Base-by-base conservation (phyloP, 495 filamentous ascomycete genomes). In the Pyrenula massariospora region DNA sequence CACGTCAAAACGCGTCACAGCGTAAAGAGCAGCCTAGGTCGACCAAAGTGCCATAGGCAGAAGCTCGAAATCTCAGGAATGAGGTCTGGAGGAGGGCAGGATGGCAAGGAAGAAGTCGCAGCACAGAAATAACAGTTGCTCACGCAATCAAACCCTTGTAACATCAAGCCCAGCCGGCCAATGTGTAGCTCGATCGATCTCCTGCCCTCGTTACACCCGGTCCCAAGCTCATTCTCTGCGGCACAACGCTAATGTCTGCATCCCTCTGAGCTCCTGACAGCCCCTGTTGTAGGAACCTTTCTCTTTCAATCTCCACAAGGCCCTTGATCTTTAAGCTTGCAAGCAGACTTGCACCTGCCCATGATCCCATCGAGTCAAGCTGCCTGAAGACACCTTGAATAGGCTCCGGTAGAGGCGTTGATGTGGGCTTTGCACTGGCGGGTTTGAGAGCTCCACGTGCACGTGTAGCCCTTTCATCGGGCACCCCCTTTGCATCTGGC, bases 301-400 rank as follows among this genome's bases (percentile, higher is more conserved):
- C 94, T 48, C 87, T 76, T 59, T 97, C 94, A 42, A 97, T 79
- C 62, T 91, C 86, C 1, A 91, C 84, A 50, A 91, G 72, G 0
- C 89, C 86, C 24, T 83, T 82, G 23, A 93, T 76, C 60, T 91
- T 91, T 60, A 95, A 71, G 53, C 84, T 83, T 0, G 85, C 84
- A 1, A 91, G 70, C 54, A 98, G 65, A 70, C 90, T 95, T 2
- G 84, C 91, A 19, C 93, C 93, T 36, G 84, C 82, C 92, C 93
- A 98, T 3, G 89, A 75, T 0, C 93, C 93, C 0, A 97, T 72
- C 3, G 86, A 89, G 62, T 94, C 87, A 12, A 96, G 73, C 15
- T 85, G 87, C 1, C 88, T 80, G 22, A 96, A 68, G 19, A 79
- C 66, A 5, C 87, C 89, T 19, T 78, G 71, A 51, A 78, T 62